Base-by-base conservation (phyloP, 2,329 filamentous ascomycete genomes). In the Trichoderma semiorbis region DNA sequence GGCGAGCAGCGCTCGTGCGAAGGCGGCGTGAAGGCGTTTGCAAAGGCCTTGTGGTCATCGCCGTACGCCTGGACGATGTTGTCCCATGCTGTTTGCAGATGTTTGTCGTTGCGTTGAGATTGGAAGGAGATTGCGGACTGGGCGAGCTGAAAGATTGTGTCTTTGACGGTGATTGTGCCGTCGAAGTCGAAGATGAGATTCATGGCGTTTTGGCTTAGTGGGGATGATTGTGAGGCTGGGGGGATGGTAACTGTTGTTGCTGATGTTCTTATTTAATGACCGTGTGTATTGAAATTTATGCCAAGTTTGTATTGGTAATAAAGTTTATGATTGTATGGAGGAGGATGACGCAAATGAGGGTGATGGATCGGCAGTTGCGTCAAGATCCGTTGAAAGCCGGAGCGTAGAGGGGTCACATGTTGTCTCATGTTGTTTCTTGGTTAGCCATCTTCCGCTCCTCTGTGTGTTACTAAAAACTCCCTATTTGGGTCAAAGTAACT, bases 121-220 rank as follows among this genome's bases (percentile, higher is more conserved):
- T 82, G 79, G 70, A 79, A 78, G 24, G 73, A 74, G 57, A 87
- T 82, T 68, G 84, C 85, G 28, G 81, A 81, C 21, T 80, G 75
- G 60, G 83, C 85, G 5, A 90, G 82, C 53, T 82, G 78, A 69
- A 79, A 78, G 53, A 89, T 86, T 53, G 87, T 89, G 79, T 90
- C 88, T 34, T 82, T 72, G 14, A 81, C 79, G 21, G 88, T 89
- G 74, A 90, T 88, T 18, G 88, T 90, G 72, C 86, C 86, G 78
- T 90, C 88, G 77, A 90, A 90, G 76, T 90, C 88, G 24, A 90
- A 82, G 43, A 89, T 77, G 53, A 90, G 80, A 73, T 82, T 81
- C 83, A 85, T 81, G 57, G 32, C 8, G 36, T 16, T 32, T 50
- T 30, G 36, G 5, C 24, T 16, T 12, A 16, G 32, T 12, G 21